These are phyloP conservation scores for Arctostaphylos glauca DNA, from an alignment of 148 eudicot species.

Conservation along the genomic window DNA sequence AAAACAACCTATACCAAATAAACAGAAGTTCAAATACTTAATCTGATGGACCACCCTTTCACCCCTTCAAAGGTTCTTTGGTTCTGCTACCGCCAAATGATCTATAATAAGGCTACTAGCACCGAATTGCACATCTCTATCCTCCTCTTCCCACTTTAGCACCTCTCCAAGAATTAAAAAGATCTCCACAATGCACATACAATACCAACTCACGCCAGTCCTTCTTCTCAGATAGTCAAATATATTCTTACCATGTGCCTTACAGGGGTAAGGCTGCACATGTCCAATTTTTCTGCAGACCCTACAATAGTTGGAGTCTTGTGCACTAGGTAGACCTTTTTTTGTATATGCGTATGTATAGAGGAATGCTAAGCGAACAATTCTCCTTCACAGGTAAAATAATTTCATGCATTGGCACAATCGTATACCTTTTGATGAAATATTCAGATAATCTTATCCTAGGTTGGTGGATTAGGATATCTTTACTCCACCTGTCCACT, in stretches of 20 bases:
- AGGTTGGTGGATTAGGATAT: background rate
- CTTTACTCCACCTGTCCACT: background rate
- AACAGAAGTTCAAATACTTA: background rate
- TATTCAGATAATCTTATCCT: background rate
- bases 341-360: background rate
- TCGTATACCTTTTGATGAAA: background rate
- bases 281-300: no score
- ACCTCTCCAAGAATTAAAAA: background rate
- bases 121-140: slow-evolving; percentile 4
- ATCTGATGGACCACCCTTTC: background rate
- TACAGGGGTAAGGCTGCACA: no score
- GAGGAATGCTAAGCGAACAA: background rate
- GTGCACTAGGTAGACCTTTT: no score
- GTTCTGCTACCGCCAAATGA: background rate
- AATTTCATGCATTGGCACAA: background rate
- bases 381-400: background rate
- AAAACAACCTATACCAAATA: background rate
- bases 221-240: background rate
- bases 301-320: no score
- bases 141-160: background rate
- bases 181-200: background rate
- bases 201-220: background rate
- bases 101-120: background rate
- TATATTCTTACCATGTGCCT: background rate
- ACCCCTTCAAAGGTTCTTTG: background rate